Evolutionary conservation across 2,329 filamentous ascomycete genomes (phyloP), one percentile per base, ranked within the genome.

Genomic region (Diplodia sapinea): DNA sequence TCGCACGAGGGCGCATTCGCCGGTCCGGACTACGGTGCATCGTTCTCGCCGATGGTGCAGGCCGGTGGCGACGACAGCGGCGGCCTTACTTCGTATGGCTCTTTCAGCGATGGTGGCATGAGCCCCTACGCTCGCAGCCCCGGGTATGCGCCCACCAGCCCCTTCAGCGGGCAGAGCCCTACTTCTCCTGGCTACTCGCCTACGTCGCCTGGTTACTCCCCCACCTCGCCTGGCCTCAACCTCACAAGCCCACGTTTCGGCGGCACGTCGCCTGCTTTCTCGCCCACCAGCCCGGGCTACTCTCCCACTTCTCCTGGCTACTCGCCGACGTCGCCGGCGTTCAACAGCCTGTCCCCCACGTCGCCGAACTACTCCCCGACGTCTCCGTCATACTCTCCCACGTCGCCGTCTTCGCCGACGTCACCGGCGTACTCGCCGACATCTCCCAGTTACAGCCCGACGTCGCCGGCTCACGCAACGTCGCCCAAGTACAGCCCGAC

Each of bases 11-110:
- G 81, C 64, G 82, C 83, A 36, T 86, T 84, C 73, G 82, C 84
- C 70, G 91, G 89, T 29, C 82, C 84, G 36, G 85, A 88, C 69
- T 86, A 86, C 67, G 85, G 87, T 69, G 85, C 87, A 36, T 82
- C 82, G 47, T 90, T 89, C 85, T 95, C 92, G 40, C 92, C 92
- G 61, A 93, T 95, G 74, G 88, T 91, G 72, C 86, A 86, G 70
- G 85, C 87, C 63, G 91, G 90, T 52, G 82, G 84, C 20, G 77
- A 80, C 65, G 87, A 88, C 69, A 80, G 79, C 68, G 86, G 86
- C 68, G 84, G 84, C 66, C 84, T 89, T 70, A 86, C 84, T 33
- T 81, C 84, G 33, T 94, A 93, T 66, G 91, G 93, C 55, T 89
- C 89, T 56, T 92, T 91, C 74, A 85, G 84, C 68, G 79, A 82